Base-by-base conservation (phyloP, 805 yeast genomes). In the Starmera dryadoides region DNA sequence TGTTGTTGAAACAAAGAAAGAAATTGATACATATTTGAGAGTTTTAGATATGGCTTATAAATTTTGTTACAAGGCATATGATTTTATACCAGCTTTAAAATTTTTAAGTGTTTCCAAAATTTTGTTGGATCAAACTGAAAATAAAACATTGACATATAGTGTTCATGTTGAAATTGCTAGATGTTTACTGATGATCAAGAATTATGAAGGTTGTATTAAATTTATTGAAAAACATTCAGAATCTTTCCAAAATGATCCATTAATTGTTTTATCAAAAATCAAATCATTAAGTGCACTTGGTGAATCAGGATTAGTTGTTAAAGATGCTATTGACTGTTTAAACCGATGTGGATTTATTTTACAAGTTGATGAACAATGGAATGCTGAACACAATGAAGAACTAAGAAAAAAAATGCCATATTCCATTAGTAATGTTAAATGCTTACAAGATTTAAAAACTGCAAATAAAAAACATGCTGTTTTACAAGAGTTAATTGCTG, bases 11-110 rank as follows among this genome's bases (percentile, higher is more conserved):
- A 29, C 36, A n/a, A 9, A 46, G 2, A 64, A 61, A 4, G 78
- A 74, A 30, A 39, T 42, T 17, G 53, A 54, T 6, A 56, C 54
- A 1, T 74, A 68, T 39, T 42, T 63, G 14, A 63, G 62, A 3
- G 66, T 69, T 6, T 48, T 73, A 31, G 55, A 64, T 4, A 56
- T 58, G 17, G 75, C 77, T 1, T 76, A 76, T 2, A 57, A 59
- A 37, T 58, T 58, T 40, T 72, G 76, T 1, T 64, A 67, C 34
- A 63, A 66, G 10, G 62, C 68, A 10, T 68, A 63, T 35, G 74
- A 70, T 44, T 60, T 66, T 41, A 54, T 51, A 21, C 50, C 64
- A 32, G 68, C 77, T 0, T 53, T 70, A 25, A 44, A 50, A n/a
- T 70, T 62, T 41, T 66, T 71, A 34, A 53, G 56, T 17, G 55